Base-by-base conservation (phyloP, 352 stramenopile genomes). In the Pythium volutum region DNA sequence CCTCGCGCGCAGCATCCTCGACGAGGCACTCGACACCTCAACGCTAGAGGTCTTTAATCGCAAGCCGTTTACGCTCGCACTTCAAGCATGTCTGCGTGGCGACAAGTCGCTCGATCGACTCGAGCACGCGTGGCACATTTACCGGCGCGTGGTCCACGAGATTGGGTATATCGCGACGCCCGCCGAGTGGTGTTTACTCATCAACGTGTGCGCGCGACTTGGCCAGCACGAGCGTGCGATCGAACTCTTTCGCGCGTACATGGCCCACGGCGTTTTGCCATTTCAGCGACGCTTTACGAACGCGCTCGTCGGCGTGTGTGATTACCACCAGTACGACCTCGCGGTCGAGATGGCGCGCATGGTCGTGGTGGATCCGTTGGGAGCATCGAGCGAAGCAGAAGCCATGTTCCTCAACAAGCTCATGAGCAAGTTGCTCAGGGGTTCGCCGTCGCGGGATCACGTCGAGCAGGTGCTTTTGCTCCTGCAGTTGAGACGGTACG, bases 341-440 rank as follows among this genome's bases (percentile, higher is more conserved):
- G 76, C 71, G 1, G 23, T 83, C 0, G 62, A 70, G 46, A 81
- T 86, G 76, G 70, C 77, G 56, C 64, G 65, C 34, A 46, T 14
- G n/a, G n/a, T n/a, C n/a, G n/a, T n/a, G n/a, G 49, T 74, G 48
- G 67, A 68, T 55, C 20, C 25, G 31, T 9, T 34, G 27, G 5
- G n/a, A 66, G 31, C 27, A 31, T 10, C 7, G 11, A 4, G 16
- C 9, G 12, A 11, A 25, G 2, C 0, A 36, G 71, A 82, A 59
- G 45, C 41, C 18, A 64, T 75, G 20, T 54, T 75, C 38, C 55
- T 83, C 14, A 86, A 81, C 66, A 78, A 73, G 50, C 69, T 86
- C 31, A 22, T 86, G 39, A 79, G 71, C 72, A 65, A 78, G 64
- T 76, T 86, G 76, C 62, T 86, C 38, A 83, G 81, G 55, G 57